These are phyloP conservation scores for Pseudogymnoascus sp. DNA, from an alignment of 2,329 filamentous ascomycete species.

Conservation along the genomic window DNA sequence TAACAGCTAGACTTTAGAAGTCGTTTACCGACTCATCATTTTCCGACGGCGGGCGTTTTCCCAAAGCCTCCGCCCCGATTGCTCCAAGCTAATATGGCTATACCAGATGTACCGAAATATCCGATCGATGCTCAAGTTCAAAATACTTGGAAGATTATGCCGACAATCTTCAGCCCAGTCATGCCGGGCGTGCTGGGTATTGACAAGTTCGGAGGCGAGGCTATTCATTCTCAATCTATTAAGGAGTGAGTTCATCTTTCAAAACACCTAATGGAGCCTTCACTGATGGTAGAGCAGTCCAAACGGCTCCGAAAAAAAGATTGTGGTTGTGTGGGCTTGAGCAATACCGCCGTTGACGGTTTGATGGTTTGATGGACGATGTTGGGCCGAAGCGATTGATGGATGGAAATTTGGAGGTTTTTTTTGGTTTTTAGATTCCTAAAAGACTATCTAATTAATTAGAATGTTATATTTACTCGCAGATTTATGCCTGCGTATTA, in stretches of 20 bases:
- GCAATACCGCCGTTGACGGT: slow-evolving; percentile 28
- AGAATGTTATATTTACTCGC: background rate
- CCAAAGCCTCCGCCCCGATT: background rate
- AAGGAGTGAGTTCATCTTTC: slow-evolving; percentile 3
- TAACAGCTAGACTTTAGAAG: background rate
- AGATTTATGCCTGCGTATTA: background rate
- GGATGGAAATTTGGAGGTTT: background rate
- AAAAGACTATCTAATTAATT: background rate
- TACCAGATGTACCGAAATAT: slow-evolving; percentile 7
- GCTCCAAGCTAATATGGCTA: background rate
- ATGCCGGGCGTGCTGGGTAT: slow-evolving; percentile 32
- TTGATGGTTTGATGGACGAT: background rate
- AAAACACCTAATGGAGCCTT: background rate
- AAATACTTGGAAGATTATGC: slow-evolving; percentile 36
- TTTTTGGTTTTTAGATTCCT: background rate
- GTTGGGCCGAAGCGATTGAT: background rate
- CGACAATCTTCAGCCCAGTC: slow-evolving; percentile 33
- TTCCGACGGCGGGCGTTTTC: slow-evolving; percentile 30
- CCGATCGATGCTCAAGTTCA: slow-evolving; percentile 25
- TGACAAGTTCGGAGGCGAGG: slow-evolving; percentile 32
- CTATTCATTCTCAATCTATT: slow-evolving; percentile 33
- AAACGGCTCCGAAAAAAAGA: slow-evolving; percentile 34
- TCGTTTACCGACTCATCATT: slow-evolving; percentile 37
- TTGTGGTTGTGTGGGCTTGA: slow-evolving; percentile 39
- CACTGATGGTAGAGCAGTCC: slow-evolving; percentile 20